Conservation (phyloP, 2,329 filamentous ascomycete species). For the Aspergillus jensenii region DNA sequence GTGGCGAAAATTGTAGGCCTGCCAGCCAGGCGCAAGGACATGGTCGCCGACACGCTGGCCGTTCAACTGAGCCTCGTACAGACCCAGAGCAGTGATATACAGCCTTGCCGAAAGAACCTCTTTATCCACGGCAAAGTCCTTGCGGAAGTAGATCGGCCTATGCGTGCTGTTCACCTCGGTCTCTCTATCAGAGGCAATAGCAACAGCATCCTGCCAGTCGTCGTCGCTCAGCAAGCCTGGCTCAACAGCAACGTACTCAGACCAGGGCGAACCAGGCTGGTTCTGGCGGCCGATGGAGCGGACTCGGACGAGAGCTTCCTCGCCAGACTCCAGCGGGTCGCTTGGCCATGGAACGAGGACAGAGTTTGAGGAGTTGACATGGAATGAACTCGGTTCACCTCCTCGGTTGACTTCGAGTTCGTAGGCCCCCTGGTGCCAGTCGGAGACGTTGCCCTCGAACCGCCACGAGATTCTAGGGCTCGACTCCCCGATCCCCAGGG, state of each 20-base stretch:
- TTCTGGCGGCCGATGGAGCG: conserved; percentile 2
- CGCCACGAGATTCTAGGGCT: conserved; percentile 26
- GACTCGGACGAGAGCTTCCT: conserved; percentile 14
- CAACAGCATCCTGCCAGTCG: conserved; percentile 30
- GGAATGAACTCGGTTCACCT: conserved; percentile 8
- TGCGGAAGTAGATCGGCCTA: conserved; percentile 36
- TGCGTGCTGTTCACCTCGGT: conserved; percentile 23
- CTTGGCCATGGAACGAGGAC: conserved; percentile 25
- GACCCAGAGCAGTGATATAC: conserved; percentile 48
- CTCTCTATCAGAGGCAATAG: conserved; percentile 21
- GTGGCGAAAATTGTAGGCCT: conserved; percentile 49
- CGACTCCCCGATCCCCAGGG: conserved; percentile 16
- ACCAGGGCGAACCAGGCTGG: conserved; percentile 30
- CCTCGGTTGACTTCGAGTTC: conserved; percentile 14
- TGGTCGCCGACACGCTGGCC: conserved; percentile 43
- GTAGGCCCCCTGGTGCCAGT: conserved; percentile 23
- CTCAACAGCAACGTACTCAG: conserved; percentile 29
- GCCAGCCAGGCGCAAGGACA: conserved; percentile 51
- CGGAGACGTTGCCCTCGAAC: conserved; percentile 17
- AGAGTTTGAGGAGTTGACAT: conserved; percentile 18
- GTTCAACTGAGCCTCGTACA: conserved; percentile 52
- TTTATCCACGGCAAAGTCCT: conserved; percentile 25
- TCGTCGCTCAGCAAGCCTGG: conserved; percentile 29
- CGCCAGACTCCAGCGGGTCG: conserved; percentile 15
- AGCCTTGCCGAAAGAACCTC: conserved; percentile 29